Evolutionary conservation across 2,329 filamentous ascomycete genomes (phyloP).

Genomic region (Trichophyton schoenleinii): DNA sequence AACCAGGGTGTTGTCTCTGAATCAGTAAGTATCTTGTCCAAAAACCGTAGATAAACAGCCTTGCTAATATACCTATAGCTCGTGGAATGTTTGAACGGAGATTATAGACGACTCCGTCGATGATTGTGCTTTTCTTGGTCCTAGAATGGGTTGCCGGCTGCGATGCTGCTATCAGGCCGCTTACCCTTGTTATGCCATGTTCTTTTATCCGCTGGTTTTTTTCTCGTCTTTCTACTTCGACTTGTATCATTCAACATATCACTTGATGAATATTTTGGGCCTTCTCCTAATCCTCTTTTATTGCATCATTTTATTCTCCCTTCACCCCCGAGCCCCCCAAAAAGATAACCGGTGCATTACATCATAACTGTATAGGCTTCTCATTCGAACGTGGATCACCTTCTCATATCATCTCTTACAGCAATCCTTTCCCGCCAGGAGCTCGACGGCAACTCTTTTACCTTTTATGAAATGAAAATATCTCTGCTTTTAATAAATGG

Average conservation of each 20-base stretch:
- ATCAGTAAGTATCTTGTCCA: conserved; percentile 31
- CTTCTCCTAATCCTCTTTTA: neutral
- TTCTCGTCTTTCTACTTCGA: neutral
- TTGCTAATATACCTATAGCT: conserved; percentile 20
- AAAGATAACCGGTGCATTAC: conserved; percentile 4
- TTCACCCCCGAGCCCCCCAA: neutral
- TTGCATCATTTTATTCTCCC: neutral
- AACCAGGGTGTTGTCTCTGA: conserved; percentile 48
- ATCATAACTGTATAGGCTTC: conserved; percentile 3
- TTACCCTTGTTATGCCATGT: neutral
- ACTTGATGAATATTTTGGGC: neutral
- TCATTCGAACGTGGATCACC: neutral
- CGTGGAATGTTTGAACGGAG: conserved; percentile 26
- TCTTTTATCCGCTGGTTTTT: neutral
- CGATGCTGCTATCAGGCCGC: neutral
- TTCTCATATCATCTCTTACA: neutral
- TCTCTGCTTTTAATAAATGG: conserved; percentile 2
- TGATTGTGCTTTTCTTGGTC: conserved; percentile 3
- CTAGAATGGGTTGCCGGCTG: neutral
- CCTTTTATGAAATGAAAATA: conserved; percentile 1
- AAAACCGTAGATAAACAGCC: neutral
- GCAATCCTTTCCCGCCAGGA: neutral
- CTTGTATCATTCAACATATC: conserved; percentile 1
- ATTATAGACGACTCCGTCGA: conserved; percentile 21
- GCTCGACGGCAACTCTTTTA: neutral